Evolutionary conservation across 2,329 filamentous ascomycete species (phyloP).

Genomic region (Fusarium udum): DNA sequence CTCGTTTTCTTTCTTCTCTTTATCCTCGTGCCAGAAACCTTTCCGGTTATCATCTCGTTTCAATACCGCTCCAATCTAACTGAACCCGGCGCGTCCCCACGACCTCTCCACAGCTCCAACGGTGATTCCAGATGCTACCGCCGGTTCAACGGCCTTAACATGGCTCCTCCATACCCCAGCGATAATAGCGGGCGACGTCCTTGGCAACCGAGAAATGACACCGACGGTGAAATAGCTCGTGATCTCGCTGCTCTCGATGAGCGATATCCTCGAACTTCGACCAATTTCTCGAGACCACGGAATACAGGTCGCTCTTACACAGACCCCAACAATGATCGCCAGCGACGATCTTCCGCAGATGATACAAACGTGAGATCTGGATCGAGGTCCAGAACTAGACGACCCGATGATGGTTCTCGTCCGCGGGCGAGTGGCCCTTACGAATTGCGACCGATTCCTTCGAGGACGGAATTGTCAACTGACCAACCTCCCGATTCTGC

Average conservation of each 20-base stretch:
- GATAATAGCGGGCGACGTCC: conserved; percentile 34
- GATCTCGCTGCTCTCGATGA: conserved; percentile 40
- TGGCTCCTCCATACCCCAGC: conserved; percentile 43
- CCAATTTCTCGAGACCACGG: conserved; percentile 34
- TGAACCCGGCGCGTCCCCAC: conserved; percentile 8
- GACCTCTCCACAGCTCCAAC: conserved; percentile 14
- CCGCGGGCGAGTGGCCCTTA: conserved; percentile 14
- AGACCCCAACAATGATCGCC: conserved; percentile 26
- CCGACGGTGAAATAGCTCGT: conserved; percentile 31
- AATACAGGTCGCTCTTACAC: conserved; percentile 27
- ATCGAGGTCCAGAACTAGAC: conserved; percentile 24
- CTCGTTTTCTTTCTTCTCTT: conserved; percentile 4
- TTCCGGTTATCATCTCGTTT: background rate
- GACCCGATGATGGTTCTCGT: conserved; percentile 22
- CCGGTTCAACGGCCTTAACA: conserved; percentile 36
- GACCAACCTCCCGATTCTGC: conserved; percentile 25
- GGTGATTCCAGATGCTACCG: conserved; percentile 41
- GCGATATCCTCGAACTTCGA: conserved; percentile 30
- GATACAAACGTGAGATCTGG: conserved; percentile 29
- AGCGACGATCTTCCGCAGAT: conserved; percentile 21
- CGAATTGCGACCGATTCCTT: conserved; percentile 41
- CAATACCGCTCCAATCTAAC: background rate
- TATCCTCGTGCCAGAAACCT: too few species aligned
- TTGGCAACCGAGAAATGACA: conserved; percentile 19
- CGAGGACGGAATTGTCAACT: conserved; percentile 24